Percentiles rank a stretch among this genome's conserved stretches.
phyloP scores from a whole-genome alignment of 2,329 filamentous ascomycete species.

The Aspergillus quadricinctus region DNA sequence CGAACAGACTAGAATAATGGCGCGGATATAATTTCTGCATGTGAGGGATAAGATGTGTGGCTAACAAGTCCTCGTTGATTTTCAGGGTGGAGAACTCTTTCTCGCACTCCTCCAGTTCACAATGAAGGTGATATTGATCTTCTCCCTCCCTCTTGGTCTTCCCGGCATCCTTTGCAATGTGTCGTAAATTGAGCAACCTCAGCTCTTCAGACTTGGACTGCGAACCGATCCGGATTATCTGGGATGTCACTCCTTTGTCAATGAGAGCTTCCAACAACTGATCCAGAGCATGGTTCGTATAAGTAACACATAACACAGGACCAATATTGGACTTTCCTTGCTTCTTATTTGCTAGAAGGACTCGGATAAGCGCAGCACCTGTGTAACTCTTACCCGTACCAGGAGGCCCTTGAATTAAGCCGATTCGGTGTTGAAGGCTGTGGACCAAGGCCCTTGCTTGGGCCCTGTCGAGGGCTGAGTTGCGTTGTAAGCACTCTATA shows the following conservation, averaged over 20 bases:
- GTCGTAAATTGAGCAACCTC: slow-evolving; percentile 46
- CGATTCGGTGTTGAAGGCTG: slow-evolving; percentile 10
- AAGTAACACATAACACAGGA: slow-evolving; percentile 46
- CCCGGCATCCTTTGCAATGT: slow-evolving; percentile 28
- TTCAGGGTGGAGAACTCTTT: slow-evolving; percentile 7
- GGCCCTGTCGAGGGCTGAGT: slow-evolving; percentile 13
- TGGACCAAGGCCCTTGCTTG: slow-evolving; percentile 13
- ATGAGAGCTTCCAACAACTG: slow-evolving; percentile 58
- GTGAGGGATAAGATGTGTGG: background rate
- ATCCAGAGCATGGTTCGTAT: slow-evolving; percentile 52
- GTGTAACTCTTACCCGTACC: slow-evolving; percentile 22
- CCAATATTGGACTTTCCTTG: slow-evolving; percentile 30
- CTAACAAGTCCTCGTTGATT: background rate
- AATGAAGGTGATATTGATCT: slow-evolving; percentile 5
- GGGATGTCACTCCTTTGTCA: slow-evolving; percentile 16
- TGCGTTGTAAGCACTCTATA: slow-evolving; percentile 3
- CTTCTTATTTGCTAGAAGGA: slow-evolving; percentile 21
- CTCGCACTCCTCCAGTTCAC: slow-evolving; percentile 11
- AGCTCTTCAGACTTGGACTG: slow-evolving; percentile 53
- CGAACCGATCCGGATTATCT: slow-evolving; percentile 60
- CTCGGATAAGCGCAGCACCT: slow-evolving; percentile 21
- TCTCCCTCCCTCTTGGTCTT: slow-evolving; percentile 26
- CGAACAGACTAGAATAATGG: background rate
- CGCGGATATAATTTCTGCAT: background rate
- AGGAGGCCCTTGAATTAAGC: slow-evolving; percentile 22